phyloP scores from a whole-genome alignment of 306 rosid genomes.

The Herpetospermum pedunculosum region DNA sequence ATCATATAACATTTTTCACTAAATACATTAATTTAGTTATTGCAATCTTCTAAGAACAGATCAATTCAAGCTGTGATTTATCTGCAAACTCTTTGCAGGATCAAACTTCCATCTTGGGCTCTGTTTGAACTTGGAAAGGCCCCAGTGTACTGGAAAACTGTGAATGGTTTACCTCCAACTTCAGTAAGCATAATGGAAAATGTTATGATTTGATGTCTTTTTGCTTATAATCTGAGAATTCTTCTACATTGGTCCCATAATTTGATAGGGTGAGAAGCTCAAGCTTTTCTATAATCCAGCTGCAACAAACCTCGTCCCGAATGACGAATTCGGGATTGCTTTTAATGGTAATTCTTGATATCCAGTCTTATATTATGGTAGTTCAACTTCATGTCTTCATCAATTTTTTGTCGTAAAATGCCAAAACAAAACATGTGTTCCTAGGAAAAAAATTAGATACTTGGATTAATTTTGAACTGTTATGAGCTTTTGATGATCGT shows the following conservation, averaged over 20 bases:
- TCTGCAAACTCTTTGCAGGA: slow-evolving; percentile 28
- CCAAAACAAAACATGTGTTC: neutral
- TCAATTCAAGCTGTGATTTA: neutral
- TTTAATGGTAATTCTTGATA: slow-evolving; percentile 51
- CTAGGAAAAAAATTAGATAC: neutral
- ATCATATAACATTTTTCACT: neutral
- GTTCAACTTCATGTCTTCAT: neutral
- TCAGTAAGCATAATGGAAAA: slow-evolving; percentile 33
- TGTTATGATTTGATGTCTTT: neutral
- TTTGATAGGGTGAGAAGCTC: slow-evolving; percentile 72
- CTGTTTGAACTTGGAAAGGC: slow-evolving; percentile 74
- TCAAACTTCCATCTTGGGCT: slow-evolving; percentile 81
- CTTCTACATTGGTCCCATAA: slow-evolving; percentile 7
- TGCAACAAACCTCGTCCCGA: slow-evolving; percentile 52
- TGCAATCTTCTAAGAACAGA: neutral
- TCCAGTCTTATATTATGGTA: neutral
- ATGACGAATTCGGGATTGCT: slow-evolving; percentile 73
- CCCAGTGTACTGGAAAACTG: slow-evolving; percentile 83
- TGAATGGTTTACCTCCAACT: slow-evolving; percentile 75
- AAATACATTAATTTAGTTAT: neutral
- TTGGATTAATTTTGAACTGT: neutral
- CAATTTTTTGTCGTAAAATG: neutral
- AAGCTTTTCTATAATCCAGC: slow-evolving; percentile 83
- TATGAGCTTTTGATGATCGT: neutral
- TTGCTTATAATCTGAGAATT: neutral